phyloP scores from a whole-genome alignment of 371 early-diverging fungal genomes.

The Nematocida displodere region DNA sequence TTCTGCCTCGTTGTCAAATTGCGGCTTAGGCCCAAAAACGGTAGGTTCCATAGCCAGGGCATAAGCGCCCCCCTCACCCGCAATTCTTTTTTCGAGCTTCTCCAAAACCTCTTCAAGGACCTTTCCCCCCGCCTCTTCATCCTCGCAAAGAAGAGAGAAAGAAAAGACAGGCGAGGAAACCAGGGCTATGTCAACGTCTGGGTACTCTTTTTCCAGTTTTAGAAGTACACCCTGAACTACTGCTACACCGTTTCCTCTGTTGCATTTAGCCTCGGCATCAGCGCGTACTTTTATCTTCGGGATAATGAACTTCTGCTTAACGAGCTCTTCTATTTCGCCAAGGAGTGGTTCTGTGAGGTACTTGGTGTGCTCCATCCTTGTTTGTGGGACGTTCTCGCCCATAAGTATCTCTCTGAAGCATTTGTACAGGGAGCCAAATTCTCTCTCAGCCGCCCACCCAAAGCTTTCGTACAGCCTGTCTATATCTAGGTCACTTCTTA shows the following conservation, averaged over 20 bases:
- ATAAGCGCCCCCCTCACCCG: constrained; percentile 30
- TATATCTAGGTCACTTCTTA: constrained; percentile 72
- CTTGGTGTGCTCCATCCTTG: constrained; percentile 29
- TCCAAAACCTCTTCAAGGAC: constrained; percentile 24
- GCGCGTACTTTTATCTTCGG: constrained; percentile 58
- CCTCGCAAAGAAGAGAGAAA: constrained; percentile 50
- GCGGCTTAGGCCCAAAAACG: constrained; percentile 43
- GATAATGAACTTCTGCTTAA: constrained; percentile 58
- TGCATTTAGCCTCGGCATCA: constrained; percentile 91
- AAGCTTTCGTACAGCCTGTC: constrained; percentile 78
- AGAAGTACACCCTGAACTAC: constrained; percentile 83
- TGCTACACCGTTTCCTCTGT: constrained; percentile 86
- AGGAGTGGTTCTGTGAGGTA: constrained; percentile 42
- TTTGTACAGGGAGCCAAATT: constrained; percentile 90
- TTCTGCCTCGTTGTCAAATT: constrained; percentile 38
- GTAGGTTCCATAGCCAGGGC: constrained; percentile 30
- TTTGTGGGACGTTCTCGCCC: constrained; percentile 54
- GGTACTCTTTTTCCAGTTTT: constrained; percentile 77
- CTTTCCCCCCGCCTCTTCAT: constrained; percentile 57
- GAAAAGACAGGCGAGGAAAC: constrained; percentile 63
- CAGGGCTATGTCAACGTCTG: constrained; percentile 53
- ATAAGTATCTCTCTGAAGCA: constrained; percentile 73
- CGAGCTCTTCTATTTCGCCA: constrained; percentile 43
- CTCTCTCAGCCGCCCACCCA: constrained; percentile 91
- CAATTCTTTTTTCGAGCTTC: constrained; percentile 31